These are phyloP conservation scores for Kwoniella sp. DNA, from an alignment of 768 basidiomycete genomes.

Conservation along the genomic window DNA sequence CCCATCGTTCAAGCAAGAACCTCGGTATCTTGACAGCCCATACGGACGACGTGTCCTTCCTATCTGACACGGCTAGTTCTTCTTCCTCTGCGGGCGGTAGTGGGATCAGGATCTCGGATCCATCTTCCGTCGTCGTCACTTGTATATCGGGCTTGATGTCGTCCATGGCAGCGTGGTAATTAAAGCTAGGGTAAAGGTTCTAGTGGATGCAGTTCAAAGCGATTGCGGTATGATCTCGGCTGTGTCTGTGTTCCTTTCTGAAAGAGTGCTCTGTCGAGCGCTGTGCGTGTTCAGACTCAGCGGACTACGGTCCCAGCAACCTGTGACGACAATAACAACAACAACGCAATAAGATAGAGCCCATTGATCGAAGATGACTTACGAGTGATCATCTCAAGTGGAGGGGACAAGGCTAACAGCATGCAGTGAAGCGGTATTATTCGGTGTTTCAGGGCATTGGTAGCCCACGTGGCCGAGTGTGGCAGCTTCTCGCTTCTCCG, in stretches of 20 bases:
- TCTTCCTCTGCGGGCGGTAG: constrained; percentile 20
- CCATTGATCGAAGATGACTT: background rate
- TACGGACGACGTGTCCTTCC: constrained; percentile 20
- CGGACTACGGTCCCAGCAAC: too few relatives aligned
- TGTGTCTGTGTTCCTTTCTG: too few relatives aligned
- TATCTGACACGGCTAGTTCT: constrained; percentile 18
- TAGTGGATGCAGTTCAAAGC: too few relatives aligned
- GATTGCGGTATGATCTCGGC: too few relatives aligned
- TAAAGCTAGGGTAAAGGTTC: too few relatives aligned
- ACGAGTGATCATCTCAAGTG: constrained; percentile 8
- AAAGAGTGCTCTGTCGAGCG: too few relatives aligned
- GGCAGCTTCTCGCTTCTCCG: background rate
- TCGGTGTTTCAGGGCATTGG: constrained; percentile 7
- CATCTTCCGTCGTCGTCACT: background rate
- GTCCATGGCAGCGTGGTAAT: too few relatives aligned
- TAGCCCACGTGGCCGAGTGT: background rate
- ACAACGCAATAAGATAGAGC: too few relatives aligned
- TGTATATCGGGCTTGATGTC: constrained; percentile 31
- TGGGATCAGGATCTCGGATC: background rate
- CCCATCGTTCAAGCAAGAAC: constrained; percentile 83
- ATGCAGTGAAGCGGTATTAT: constrained; percentile 3
- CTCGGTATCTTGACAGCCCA: constrained; percentile 68
- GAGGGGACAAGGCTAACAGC: background rate
- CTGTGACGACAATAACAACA: too few relatives aligned
- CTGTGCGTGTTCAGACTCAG: too few relatives aligned